These are phyloP conservation scores for Triglochin maritima DNA, from an alignment of 106 monocot species.

Conservation along the genomic window DNA sequence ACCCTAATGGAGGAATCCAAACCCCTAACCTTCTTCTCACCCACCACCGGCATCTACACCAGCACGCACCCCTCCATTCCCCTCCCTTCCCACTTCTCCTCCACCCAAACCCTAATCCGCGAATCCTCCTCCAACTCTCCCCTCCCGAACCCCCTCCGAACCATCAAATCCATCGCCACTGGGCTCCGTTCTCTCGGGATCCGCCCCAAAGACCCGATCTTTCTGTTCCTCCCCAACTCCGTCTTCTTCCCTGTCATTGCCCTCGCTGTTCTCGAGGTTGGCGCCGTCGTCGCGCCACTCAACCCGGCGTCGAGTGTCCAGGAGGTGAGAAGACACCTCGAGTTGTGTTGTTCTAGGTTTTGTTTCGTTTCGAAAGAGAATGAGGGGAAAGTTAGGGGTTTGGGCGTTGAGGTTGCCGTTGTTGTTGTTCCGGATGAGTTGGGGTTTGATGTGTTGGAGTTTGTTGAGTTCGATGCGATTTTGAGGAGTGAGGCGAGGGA, in stretches of 20 bases:
- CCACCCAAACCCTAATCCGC: constrained; percentile 31
- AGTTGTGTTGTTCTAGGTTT: background rate
- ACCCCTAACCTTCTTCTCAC: constrained; percentile 2
- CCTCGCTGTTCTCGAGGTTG: constrained; percentile 7
- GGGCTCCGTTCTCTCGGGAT: constrained; percentile 36
- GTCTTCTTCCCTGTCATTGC: constrained; percentile 47
- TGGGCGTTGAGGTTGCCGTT: background rate
- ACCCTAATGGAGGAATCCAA: background rate
- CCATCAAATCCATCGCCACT: constrained; percentile 34
- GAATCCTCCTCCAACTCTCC: constrained; percentile 29
- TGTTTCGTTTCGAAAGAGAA: background rate
- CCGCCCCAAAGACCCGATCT: constrained; percentile 25
- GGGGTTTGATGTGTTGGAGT: constrained; percentile 11
- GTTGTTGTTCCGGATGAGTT: constrained; percentile 9
- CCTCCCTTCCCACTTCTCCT: constrained; percentile 28
- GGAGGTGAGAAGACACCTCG: constrained; percentile 38
- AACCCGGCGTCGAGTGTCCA: constrained; percentile 31
- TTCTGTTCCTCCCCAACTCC: constrained; percentile 47
- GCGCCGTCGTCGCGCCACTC: constrained; percentile 42
- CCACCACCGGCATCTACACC: constrained; percentile 43
- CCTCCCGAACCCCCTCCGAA: constrained; percentile 19
- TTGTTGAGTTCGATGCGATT: background rate
- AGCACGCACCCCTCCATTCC: constrained; percentile 32
- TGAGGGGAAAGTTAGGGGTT: background rate
- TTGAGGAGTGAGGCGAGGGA: background rate